These are phyloP conservation scores for Gaertneriomyces sp. DNA, from an alignment of 192 early-diverging fungal species.

Conservation along the genomic window DNA sequence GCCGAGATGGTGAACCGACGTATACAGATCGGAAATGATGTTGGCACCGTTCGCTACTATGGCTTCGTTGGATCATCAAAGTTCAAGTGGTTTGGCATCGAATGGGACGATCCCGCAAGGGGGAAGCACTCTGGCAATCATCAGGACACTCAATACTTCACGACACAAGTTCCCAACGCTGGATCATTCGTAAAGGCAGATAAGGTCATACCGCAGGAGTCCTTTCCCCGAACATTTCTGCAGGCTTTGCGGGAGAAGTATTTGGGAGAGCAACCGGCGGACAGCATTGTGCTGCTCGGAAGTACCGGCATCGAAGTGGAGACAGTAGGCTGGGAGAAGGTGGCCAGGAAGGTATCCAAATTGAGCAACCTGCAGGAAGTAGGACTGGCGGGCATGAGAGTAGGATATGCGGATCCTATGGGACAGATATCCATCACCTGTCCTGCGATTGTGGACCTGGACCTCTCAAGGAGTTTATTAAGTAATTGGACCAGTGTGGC, in stretches of 20 bases:
- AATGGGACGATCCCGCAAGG: slow-evolving; percentile 45
- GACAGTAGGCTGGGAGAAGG: slow-evolving; percentile 49
- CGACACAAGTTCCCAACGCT: slow-evolving; percentile 15
- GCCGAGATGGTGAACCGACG: too few relatives aligned
- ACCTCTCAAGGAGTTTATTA: slow-evolving; percentile 45
- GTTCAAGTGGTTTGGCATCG: slow-evolving; percentile 37
- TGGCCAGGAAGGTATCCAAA: slow-evolving; percentile 18
- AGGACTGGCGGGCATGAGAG: slow-evolving; percentile 33
- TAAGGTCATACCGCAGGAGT: slow-evolving; percentile 17
- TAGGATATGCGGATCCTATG: slow-evolving; percentile 18
- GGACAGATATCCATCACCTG: slow-evolving; percentile 8
- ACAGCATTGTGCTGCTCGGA: slow-evolving; percentile 16
- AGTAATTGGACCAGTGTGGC: slow-evolving; percentile 33
- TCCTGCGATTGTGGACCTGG: slow-evolving; percentile 41
- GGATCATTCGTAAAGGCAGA: slow-evolving; percentile 36
- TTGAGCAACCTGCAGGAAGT: slow-evolving; percentile 30
- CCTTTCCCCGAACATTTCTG: slow-evolving; percentile 23
- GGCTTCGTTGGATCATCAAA: too few relatives aligned
- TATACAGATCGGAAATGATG: too few relatives aligned
- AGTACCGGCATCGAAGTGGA: slow-evolving; percentile 35
- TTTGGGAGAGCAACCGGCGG: slow-evolving; percentile 10
- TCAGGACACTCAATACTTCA: slow-evolving; percentile 32
- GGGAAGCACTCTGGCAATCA: slow-evolving; percentile 46
- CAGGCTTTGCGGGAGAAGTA: slow-evolving; percentile 27
- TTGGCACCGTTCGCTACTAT: too few relatives aligned